Conservation (phyloP, 2,329 filamentous ascomycete species). For the Aspergillus proliferans region DNA sequence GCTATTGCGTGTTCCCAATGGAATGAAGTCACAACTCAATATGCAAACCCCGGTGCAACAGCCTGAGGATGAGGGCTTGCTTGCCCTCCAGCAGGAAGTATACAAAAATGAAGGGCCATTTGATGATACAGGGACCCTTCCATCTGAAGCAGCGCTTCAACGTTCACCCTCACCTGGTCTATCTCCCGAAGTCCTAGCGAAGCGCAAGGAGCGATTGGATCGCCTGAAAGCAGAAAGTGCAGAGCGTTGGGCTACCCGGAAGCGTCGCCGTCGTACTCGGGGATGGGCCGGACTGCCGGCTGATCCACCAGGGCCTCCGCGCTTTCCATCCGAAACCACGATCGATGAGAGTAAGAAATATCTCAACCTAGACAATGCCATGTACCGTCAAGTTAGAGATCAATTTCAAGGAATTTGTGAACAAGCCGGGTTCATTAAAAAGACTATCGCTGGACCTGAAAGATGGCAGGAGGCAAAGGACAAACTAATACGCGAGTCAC, state of each 20-base stretch:
- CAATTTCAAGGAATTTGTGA: constrained; percentile 66
- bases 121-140: constrained; percentile 21
- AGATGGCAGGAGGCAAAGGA: constrained; percentile 68
- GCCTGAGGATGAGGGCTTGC: constrained; percentile 31
- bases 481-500: constrained; percentile 57
- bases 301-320: constrained; percentile 61
- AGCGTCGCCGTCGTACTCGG: constrained; percentile 61
- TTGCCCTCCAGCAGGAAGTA: constrained; percentile 35
- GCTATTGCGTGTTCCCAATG: constrained; percentile 58
- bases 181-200: constrained; percentile 45
- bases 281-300: constrained; percentile 63
- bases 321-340: constrained; percentile 77
- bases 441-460: constrained; percentile 66
- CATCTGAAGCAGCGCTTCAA: constrained; percentile 14
- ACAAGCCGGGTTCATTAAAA: constrained; percentile 62
- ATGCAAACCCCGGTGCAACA: constrained; percentile 19
- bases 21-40: constrained; percentile 44
- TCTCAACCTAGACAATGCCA: constrained; percentile 56
- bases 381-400: constrained; percentile 60
- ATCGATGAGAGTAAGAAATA: constrained; percentile 70
- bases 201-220: constrained; percentile 49
- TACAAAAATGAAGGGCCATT: constrained; percentile 27
- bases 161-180: constrained; percentile 26
- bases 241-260: constrained; percentile 57
- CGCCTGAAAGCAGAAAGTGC: constrained; percentile 54